Conservation (phyloP, 768 basidiomycete genomes). For the Clathrus columnatus region DNA sequence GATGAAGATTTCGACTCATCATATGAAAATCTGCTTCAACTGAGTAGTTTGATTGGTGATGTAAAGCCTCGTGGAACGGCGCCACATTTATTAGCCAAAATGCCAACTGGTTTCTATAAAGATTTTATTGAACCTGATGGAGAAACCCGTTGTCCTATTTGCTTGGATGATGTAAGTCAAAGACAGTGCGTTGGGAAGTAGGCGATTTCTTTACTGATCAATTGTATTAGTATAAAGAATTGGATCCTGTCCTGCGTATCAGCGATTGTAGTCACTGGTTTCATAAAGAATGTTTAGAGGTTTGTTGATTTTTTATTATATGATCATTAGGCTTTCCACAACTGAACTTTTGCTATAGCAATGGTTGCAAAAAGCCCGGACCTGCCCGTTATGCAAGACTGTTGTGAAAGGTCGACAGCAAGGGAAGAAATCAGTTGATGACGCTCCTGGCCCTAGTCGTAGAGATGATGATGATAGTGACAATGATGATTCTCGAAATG, state of each 20-base stretch:
- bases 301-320: constrained; percentile 23
- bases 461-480: constrained; percentile 11
- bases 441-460: constrained; percentile 1
- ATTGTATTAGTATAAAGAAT: constrained; percentile 46
- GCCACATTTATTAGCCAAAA: constrained; percentile 44
- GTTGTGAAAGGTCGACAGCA: constrained; percentile 26
- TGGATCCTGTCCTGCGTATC: constrained; percentile 58
- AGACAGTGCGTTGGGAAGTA: neutral
- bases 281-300: constrained; percentile 68
- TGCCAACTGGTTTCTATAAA: constrained; percentile 55
- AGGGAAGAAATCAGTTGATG: constrained; percentile 2
- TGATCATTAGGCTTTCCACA: neutral
- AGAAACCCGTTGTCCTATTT: constrained; percentile 75
- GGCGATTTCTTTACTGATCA: neutral
- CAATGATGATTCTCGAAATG: constrained; percentile 7
- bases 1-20: constrained; percentile 73
- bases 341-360: constrained; percentile 35
- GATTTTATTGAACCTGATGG: constrained; percentile 61
- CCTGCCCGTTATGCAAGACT: constrained; percentile 70
- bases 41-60: constrained; percentile 59
- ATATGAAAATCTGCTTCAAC: constrained; percentile 57
- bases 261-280: constrained; percentile 72
- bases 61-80: constrained; percentile 58
- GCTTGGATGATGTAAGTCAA: constrained; percentile 66
- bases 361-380: constrained; percentile 71